A percentile compares a stretch with the other conserved stretches of the same genome.
phyloP scores from a whole-genome alignment of 345 rosid genomes.

The Noccaea bulbosa region DNA sequence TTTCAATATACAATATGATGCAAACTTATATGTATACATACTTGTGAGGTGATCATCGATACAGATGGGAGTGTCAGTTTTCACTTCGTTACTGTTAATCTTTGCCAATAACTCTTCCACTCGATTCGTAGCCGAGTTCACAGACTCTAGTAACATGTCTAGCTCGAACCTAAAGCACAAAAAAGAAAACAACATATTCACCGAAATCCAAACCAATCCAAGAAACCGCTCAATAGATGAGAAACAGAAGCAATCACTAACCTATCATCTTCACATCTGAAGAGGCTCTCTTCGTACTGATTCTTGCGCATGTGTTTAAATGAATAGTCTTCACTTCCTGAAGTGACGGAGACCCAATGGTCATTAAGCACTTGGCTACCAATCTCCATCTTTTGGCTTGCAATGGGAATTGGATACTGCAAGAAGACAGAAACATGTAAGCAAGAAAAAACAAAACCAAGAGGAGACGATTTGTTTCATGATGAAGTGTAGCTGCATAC shows the following conservation, averaged over 20 bases:
- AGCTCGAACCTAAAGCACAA: conserved; percentile 80
- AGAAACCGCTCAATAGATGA: background rate
- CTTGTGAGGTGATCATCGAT: conserved; percentile 90
- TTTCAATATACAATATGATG: conserved; percentile 7
- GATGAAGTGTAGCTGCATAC: conserved; percentile 49
- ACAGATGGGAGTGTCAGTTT: conserved; percentile 59
- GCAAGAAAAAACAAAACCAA: conserved; percentile 19
- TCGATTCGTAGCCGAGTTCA: conserved; percentile 72
- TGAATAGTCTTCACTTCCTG: conserved; percentile 99
- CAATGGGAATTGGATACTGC: conserved; percentile 87
- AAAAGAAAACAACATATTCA: conserved; percentile 20
- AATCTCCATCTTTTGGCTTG: conserved; percentile 82
- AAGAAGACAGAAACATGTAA: conserved; percentile 37
- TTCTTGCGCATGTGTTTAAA: conserved; percentile 99
- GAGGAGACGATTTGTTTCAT: background rate
- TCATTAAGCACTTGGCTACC: conserved; percentile 90
- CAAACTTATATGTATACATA: conserved; percentile 51
- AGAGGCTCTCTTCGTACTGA: conserved; percentile 97
- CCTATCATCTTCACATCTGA: conserved; percentile 99
- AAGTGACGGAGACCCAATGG: conserved; percentile 97
- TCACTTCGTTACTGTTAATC: conserved; percentile 64
- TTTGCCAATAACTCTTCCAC: conserved; percentile 86
- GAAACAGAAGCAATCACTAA: conserved; percentile 39
- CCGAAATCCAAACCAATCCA: conserved; percentile 23
- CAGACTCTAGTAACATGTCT: conserved; percentile 97